A percentile compares a stretch with the other conserved stretches of the same genome.
These are phyloP conservation scores for Phlebopus sp. DNA, from an alignment of 1,284 basidiomycete genomes.

Conservation along the genomic window DNA sequence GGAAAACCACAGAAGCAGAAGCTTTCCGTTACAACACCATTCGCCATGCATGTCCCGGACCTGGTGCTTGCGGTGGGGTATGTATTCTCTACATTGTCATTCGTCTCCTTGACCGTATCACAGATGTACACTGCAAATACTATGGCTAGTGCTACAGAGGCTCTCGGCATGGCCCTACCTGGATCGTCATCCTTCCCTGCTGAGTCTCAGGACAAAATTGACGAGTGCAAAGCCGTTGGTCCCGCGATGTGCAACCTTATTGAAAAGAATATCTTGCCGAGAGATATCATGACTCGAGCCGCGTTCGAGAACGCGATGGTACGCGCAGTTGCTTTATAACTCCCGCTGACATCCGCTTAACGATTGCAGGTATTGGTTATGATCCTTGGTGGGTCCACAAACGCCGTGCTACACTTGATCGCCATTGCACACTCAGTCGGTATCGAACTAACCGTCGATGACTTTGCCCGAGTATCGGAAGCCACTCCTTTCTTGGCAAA, in stretches of 20 bases:
- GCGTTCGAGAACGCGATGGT: conserved; percentile 98
- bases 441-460: conserved; percentile 78
- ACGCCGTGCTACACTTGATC: conserved; percentile 88
- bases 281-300: conserved; percentile 93
- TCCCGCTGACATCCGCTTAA: conserved; percentile 11
- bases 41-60: conserved; percentile 90
- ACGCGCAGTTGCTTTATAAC: conserved; percentile 18
- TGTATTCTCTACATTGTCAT: conserved; percentile 32
- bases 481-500: conserved; percentile 86
- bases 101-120: conserved; percentile 23
- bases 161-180: conserved; percentile 91
- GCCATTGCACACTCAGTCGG: conserved; percentile 89
- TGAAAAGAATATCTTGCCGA: conserved; percentile 88
- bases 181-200: conserved; percentile 97
- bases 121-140: conserved; percentile 97
- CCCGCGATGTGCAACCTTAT: conserved; percentile 81
- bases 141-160: conserved; percentile 91
- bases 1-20: conserved; percentile 82
- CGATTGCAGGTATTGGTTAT: conserved; percentile 76
- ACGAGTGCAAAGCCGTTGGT: conserved; percentile 83
- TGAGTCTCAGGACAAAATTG: conserved; percentile 81
- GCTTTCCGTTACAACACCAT: conserved; percentile 79
- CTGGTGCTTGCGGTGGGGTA: conserved; percentile 94
- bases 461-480: conserved; percentile 85
- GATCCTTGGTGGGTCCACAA: conserved; percentile 92